Conservation (phyloP, 2,329 filamentous ascomycete genomes). For the Mollisiaceae sp. region DNA sequence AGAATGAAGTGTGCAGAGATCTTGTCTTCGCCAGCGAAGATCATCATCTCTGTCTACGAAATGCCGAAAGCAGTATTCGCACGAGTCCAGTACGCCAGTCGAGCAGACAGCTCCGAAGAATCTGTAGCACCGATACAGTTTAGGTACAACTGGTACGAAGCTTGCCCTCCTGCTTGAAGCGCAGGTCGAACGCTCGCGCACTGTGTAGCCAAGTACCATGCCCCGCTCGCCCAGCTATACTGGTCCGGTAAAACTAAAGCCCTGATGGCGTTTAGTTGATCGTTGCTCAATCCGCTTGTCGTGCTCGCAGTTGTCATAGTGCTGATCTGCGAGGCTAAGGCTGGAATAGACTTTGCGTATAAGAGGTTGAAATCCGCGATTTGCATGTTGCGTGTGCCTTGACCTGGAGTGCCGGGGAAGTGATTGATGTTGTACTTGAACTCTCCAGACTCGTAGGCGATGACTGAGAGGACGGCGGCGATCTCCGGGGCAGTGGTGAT, state of each 20-base stretch:
- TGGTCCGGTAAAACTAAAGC: slow-evolving; percentile 55
- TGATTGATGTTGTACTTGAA: slow-evolving; percentile 69
- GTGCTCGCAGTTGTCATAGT: slow-evolving; percentile 41
- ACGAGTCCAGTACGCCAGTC: slow-evolving; percentile 55
- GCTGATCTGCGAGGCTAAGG: slow-evolving; percentile 45
- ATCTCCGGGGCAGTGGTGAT: slow-evolving; percentile 59
- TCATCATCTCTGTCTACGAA: slow-evolving; percentile 1
- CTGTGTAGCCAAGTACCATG: slow-evolving; percentile 64
- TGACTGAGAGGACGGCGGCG: slow-evolving; percentile 63
- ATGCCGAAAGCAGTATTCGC: slow-evolving; percentile 50
- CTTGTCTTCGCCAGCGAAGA: slow-evolving; percentile 23
- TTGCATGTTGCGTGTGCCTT: slow-evolving; percentile 71
- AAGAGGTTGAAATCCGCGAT: slow-evolving; percentile 56
- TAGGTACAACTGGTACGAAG: slow-evolving; percentile 59
- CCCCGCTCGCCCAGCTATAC: slow-evolving; percentile 61
- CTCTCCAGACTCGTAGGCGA: slow-evolving; percentile 63
- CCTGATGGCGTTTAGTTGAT: slow-evolving; percentile 51
- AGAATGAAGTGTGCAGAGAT: neutral
- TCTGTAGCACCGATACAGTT: slow-evolving; percentile 57
- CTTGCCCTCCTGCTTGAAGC: slow-evolving; percentile 49
- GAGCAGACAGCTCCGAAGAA: slow-evolving; percentile 45
- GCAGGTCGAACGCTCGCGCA: slow-evolving; percentile 53
- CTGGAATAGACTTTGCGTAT: slow-evolving; percentile 57
- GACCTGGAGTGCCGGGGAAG: slow-evolving; percentile 57
- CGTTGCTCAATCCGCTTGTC: slow-evolving; percentile 40